Evolutionary conservation across 2,329 filamentous ascomycete genomes (phyloP).

Genomic region (Fusarium burgessii): DNA sequence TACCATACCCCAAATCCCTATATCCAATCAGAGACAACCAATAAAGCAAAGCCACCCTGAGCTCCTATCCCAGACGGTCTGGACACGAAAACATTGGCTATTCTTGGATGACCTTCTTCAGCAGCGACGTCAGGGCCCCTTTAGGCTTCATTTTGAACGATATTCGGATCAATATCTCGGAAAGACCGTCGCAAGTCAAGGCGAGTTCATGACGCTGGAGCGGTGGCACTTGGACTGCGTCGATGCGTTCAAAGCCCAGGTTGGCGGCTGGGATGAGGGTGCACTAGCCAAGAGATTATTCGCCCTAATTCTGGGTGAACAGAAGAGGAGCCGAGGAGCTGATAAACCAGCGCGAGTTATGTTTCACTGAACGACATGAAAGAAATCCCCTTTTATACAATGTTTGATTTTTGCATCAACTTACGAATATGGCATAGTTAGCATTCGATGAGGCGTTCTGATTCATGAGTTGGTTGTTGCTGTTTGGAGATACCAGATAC

Average conservation of each 20-base stretch:
- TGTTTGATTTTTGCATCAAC: constrained; percentile 21
- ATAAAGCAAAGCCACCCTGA: constrained; percentile 30
- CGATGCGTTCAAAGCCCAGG: constrained; percentile 62
- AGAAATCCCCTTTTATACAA: neutral
- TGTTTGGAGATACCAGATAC: constrained; percentile 40
- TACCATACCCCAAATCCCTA: constrained; percentile 42
- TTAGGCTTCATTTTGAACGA: constrained; percentile 46
- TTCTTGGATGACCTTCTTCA: constrained; percentile 65
- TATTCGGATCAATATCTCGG: constrained; percentile 57
- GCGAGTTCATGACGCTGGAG: constrained; percentile 61
- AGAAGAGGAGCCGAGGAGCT: constrained; percentile 46
- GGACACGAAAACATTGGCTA: constrained; percentile 66
- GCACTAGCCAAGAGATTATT: constrained; percentile 66
- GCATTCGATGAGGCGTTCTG: constrained; percentile 42
- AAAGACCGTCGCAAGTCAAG: constrained; percentile 61
- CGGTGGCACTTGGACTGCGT: constrained; percentile 70
- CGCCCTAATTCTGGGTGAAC: constrained; percentile 63
- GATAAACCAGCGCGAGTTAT: constrained; percentile 41
- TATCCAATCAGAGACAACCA: constrained; percentile 46
- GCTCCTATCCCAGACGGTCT: constrained; percentile 57
- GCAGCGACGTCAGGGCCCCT: constrained; percentile 58
- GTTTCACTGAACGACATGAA: constrained; percentile 46
- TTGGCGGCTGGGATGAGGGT: constrained; percentile 64
- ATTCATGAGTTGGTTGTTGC: constrained; percentile 28
- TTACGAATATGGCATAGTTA: constrained; percentile 36